Evolutionary conservation across 345 rosid genomes (phyloP).

Genomic region (Sisymbrium irio): DNA sequence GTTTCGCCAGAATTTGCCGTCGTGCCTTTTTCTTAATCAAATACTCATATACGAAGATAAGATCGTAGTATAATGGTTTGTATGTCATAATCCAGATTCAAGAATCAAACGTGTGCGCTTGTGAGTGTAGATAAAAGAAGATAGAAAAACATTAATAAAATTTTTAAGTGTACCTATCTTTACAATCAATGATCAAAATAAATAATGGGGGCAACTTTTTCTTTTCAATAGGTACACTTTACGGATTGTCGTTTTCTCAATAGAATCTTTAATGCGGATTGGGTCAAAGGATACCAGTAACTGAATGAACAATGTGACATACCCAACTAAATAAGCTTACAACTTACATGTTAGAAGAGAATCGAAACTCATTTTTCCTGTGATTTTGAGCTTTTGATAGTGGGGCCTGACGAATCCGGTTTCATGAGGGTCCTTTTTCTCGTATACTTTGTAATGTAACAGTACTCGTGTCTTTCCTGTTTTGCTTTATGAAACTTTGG

Average conservation of each 20-base stretch:
- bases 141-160: not conserved
- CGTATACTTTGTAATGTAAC: too few relatives aligned
- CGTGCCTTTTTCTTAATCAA: not conserved
- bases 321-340: not conserved
- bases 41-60: not conserved
- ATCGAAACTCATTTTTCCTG: not conserved
- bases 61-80: not conserved
- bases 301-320: not conserved
- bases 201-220: not conserved
- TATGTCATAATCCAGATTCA: not conserved
- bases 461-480: too few relatives aligned
- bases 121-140: not conserved
- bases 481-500: not conserved
- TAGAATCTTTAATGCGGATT: not conserved
- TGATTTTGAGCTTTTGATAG: not conserved
- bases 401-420: too few relatives aligned
- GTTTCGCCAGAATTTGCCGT: not conserved
- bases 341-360: not conserved
- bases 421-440: too few relatives aligned
- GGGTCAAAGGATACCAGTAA: conserved; percentile 1
- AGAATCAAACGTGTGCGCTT: not conserved
- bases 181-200: not conserved
- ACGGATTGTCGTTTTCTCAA: not conserved
- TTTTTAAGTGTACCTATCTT: not conserved
- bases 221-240: not conserved